A percentile compares a stretch with the other conserved stretches of the same genome.
These are phyloP conservation scores for Sphenostylis stenocarpa DNA, from an alignment of 306 rosid species.

Conservation along the genomic window DNA sequence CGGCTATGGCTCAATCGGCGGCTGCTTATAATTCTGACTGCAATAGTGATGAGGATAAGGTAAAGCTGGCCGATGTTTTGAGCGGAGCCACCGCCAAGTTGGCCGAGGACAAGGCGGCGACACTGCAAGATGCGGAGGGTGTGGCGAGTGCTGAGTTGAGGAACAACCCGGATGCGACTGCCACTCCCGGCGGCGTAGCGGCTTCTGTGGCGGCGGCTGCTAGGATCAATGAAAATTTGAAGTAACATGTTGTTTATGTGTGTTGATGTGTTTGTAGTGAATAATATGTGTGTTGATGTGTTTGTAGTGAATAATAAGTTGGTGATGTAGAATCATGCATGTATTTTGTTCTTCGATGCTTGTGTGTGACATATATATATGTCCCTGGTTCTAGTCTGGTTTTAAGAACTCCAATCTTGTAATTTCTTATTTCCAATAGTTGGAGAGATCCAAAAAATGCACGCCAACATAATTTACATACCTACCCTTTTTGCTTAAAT, in stretches of 20 bases:
- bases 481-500: too few relatives aligned
- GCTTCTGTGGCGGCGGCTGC: conserved; percentile 70
- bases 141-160: conserved; percentile 64
- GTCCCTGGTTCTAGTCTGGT: not conserved
- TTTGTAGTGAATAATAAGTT: not conserved
- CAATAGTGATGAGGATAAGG: conserved; percentile 43
- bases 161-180: conserved; percentile 43
- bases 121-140: conserved; percentile 57
- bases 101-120: conserved; percentile 57
- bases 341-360: not conserved
- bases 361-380: not conserved
- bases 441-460: too few relatives aligned
- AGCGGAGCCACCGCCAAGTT: conserved; percentile 52
- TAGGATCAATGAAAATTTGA: conserved; percentile 50
- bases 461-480: too few relatives aligned
- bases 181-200: conserved; percentile 68
- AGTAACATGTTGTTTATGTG: not conserved
- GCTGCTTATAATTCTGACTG: conserved; percentile 50
- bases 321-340: not conserved
- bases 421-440: too few relatives aligned
- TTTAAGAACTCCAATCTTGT: not conserved
- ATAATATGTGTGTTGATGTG: not conserved
- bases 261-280: not conserved
- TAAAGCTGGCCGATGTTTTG: conserved; percentile 56
- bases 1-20: conserved; percentile 61